Evolutionary conservation across 345 rosid species (phyloP), one percentile per base, ranked within the genome.

Genomic region (Crucihimalaya himalaica): DNA sequence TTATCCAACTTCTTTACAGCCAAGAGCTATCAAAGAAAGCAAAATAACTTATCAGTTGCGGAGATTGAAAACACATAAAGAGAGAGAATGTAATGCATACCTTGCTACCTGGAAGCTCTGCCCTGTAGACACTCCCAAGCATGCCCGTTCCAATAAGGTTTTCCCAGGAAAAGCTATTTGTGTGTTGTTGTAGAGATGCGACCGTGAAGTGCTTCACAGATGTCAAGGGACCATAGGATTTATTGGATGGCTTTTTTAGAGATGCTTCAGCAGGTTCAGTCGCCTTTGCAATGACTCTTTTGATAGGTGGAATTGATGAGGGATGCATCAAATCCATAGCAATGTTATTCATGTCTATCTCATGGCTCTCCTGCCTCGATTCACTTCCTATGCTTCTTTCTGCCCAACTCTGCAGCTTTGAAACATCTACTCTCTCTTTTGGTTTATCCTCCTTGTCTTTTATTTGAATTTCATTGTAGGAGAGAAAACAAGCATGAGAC

Each of bases 101-200:
- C 31, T 51, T 51, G 23, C 56, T 16, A 51, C 28, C 56, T 12
- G 56, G 56, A 23, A 51, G 9, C 31, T 14, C 56, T 6, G 16
- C 56, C 56, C 9, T 51, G 56, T 23, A 51, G 56, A 51, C 56
- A 51, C 56, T 51, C 56, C 56, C 56, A 23, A 51, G 56, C 56
- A 51, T 23, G 31, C 56, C 56, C 5, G 3, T 51, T 23, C 56
- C 56, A 23, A 51, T 51, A 51, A 51, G 16, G 23, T 51, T 51
- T 51, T 51, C 56, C 8, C 5, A n/a, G 55, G 31, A 51, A 23
- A 51, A 23, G 31, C 31, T 51, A 13, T 51, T 51, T 23, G 56
- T 51, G 56, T 12, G 28, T 51, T 51, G 31, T 51, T 51, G 31
- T 51, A 51, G 56, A 51, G 31, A 51, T 23, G 56, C 56, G 5